Base-by-base conservation (phyloP, 2,329 filamentous ascomycete genomes). In the Colletotrichum sp. region DNA sequence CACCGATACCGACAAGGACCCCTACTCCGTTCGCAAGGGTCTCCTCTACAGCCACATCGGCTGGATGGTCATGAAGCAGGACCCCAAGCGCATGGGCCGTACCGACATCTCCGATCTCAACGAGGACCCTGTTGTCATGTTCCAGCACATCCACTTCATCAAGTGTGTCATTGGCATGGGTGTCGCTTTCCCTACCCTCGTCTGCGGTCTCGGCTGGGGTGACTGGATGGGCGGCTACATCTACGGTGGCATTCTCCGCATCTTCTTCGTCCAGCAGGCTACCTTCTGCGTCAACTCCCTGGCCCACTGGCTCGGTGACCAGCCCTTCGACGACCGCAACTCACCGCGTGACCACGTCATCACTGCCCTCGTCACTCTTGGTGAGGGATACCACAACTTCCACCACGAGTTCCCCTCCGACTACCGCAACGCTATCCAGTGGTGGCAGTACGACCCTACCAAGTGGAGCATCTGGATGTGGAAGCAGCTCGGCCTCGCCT, bases 21-120 rank as follows among this genome's bases (percentile, higher is more conserved):
- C 95, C 66, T 98, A 98, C 89, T 96, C 94, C 28, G 95, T 98
- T 80, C 93, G 94, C 87, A 98, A 98, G 90, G 95, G 95, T 83
- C 89, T 95, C 48, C 85, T 94, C 78, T 95, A 95, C 89, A 94
- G 90, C 69, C 94, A 95, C 87, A 88, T 98, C 73, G 95, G 95
- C 81, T 98, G 95, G 95, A 97, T 98, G 94, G 86, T 98, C 82
- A 93, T 98, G 90, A 96, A 96, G 90, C 95, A 98, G 88, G 96
- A 98, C 88, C 94, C 95, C 79, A 96, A 96, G 90, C 91, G 94
- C 78, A 95, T 95, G 81, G 95, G 95, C 82, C 94, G 95, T 77
- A 96, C 94, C 85, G 95, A 98, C 81, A 97, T 98, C 82, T 93
- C 94, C 81, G 95, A 98, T 82, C 88, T 98, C 80, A 97, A 97